Conservation (phyloP, 441 rosid species). For the Adansonia madagascariensis region DNA sequence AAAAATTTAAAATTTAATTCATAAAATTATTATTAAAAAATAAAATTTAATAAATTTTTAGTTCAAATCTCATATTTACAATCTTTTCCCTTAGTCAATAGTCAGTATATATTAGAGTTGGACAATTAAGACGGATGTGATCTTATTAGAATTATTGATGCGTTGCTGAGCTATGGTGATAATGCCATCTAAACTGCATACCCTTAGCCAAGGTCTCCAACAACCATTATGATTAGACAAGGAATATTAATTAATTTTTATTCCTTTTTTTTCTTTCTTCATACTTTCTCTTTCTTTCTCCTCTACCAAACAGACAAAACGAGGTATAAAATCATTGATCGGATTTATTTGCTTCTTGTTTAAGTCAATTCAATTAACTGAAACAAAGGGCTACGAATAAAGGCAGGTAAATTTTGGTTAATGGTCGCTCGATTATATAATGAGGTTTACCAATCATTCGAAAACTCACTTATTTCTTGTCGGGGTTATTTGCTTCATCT, state of each 20-base stretch:
- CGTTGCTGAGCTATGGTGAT: constrained; percentile 2
- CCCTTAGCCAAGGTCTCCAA: background rate
- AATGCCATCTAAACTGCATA: constrained; percentile 3
- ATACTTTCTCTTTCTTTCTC: background rate
- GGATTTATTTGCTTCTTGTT: background rate
- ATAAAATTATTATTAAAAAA: too few species aligned
- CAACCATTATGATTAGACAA: constrained; percentile 5
- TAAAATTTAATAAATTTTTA: too few species aligned
- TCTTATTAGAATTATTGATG: background rate
- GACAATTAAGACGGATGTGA: background rate
- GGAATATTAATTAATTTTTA: background rate
- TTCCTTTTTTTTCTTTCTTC: background rate
- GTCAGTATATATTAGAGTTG: background rate
- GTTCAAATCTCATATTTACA: too few species aligned
- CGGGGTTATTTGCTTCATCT: too few species aligned
- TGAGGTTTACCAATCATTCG: background rate
- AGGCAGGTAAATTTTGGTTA: background rate
- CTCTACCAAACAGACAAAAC: background rate
- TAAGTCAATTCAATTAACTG: background rate
- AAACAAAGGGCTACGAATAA: background rate
- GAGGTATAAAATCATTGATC: background rate
- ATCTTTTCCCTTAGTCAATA: too few species aligned
- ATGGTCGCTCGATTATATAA: background rate
- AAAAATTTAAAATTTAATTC: too few species aligned
- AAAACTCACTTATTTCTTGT: background rate